Base-by-base conservation (phyloP, 331 rosid genomes). In the Acacia pycnantha region DNA sequence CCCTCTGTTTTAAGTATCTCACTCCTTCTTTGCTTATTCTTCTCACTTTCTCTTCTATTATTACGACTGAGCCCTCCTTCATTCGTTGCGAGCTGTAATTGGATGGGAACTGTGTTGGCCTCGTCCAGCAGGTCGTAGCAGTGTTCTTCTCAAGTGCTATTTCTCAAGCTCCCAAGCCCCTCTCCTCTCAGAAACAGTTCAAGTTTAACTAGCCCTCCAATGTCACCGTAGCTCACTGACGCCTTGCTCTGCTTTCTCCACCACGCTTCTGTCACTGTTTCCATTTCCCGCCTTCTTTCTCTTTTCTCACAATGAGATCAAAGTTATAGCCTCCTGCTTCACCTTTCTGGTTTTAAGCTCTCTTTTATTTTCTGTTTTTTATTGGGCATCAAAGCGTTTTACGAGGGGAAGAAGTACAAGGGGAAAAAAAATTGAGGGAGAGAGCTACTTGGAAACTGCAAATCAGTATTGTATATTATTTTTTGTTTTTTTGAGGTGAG, bases 11-110 rank as follows among this genome's bases (percentile, higher is more conserved):
- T 70, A 73, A 66, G 74, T 46, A 64, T 56, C 78, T 66, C 44
- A 37, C 68, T 46, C 77, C 77, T 82, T 27, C 79, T 33, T 75
- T 54, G 77, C 66, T 11, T 24, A n/a, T 41, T 74, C 79, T 77
- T 41, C 33, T 56, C 43, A 1, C 51, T 29, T 6, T 24, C 58
- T 6, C 79, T 87, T 84, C 82, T 86, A 43, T 85, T 83, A 68
- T 81, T 83, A 74, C 82, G 76, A 82, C 37, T 11, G 2, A 53
- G 61, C 50, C 84, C 68, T 47, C 80, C 78, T 84, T 71, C 84
- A 79, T 86, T 88, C 84, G 86, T 85, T 87, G 86, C 91, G 85
- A 89, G 87, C 90, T 92, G 97, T 83, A 92, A 81, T 80, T 76
- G 85, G 86, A 83, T 54, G 86, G 70, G 80, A 85, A 82, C 85